Conservation (phyloP, 2,329 filamentous ascomycete species). For the Zelopaecilomyces penicillatus region DNA sequence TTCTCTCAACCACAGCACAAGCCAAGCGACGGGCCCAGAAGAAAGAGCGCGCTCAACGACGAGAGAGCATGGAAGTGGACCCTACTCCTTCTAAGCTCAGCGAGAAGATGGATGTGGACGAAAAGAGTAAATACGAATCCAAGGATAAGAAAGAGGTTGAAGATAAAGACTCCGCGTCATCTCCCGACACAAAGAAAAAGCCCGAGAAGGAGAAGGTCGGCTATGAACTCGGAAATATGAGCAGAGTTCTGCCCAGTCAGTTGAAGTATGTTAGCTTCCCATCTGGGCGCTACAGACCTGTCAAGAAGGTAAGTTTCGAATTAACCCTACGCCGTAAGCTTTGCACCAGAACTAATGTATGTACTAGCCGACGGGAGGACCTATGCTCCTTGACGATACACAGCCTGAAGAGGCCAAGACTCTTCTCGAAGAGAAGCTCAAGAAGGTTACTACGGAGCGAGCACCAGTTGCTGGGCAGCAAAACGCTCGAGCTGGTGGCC, state of each 20-base stretch:
- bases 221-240: constrained; percentile 96
- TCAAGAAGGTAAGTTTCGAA: constrained; percentile 61
- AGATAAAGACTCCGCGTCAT: constrained; percentile 46
- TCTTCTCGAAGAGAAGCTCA: constrained; percentile 84
- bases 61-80: constrained; percentile 95
- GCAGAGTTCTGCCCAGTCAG: constrained; percentile 81
- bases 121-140: constrained; percentile 43
- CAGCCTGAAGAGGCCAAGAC: constrained; percentile 69
- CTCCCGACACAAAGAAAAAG: constrained; percentile 72
- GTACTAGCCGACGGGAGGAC: constrained; percentile 76
- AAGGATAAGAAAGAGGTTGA: constrained; percentile 53
- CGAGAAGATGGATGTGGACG: constrained; percentile 86
- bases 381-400: constrained; percentile 82
- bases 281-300: constrained; percentile 82
- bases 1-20: constrained; percentile 92
- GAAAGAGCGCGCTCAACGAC: constrained; percentile 81
- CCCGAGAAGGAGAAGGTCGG: constrained; percentile 92
- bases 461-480: constrained; percentile 46
- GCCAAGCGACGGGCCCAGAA: constrained; percentile 90
- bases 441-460: constrained; percentile 62
- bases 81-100: constrained; percentile 52
- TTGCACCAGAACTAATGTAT: constrained; percentile 15
- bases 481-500: constrained; percentile 18
- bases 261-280: constrained; percentile 94
- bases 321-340: neutral